Evolutionary conservation across 108 stramenopile genomes (phyloP), one percentile per base, ranked within the genome.

Genomic region (Craspedostauros australis): DNA sequence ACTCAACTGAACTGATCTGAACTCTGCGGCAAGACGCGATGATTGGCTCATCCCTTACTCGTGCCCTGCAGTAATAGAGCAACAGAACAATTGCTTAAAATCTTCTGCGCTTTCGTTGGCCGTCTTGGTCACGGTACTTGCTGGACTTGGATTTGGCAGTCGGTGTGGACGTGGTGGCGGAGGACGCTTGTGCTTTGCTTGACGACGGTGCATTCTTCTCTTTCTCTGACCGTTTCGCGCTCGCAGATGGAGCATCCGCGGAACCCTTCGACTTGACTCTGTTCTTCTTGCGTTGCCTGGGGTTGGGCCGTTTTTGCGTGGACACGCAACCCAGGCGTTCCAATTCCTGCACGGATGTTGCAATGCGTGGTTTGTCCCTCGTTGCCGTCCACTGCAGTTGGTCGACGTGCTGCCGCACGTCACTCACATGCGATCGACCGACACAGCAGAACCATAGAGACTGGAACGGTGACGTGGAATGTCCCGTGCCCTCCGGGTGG

Each of bases 401-500:
- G 3, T 15, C 4, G 24, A 57, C 45, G 4, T 30, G 15, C 49
- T 28, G 21, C 59, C 54, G 41, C 41, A 53, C 47, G 24, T 61
- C 58, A 41, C 39, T 64, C 20, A 18, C 48, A 37, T 50, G 40
- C 39, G 31, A 53, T 44, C 27, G 29, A 25, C 64, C 52, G 12
- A 87, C 48, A 29, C 87, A 86, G 57, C 82, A 81, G 53, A 80
- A 92, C 94, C 94, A 95, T 6, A 90, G 46, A 1, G 79, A 79
- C 23, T 46, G 39, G 61, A 95, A 95, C 0, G 91, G 94, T 25
- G 88, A 48, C 21, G 41, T 50, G 12, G 75, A 84, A 34, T 91
- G 62, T 7, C 94, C 94, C 0, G 88, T 88, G 32, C 87, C 87
- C 34, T 90, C 84, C 6, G 88, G 88, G 67, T 94, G 88, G 20